Percentiles rank a stretch among this genome's conserved stretches.
Conservation (phyloP, 192 early-diverging fungal species). For the Coemansia sp. region DNA sequence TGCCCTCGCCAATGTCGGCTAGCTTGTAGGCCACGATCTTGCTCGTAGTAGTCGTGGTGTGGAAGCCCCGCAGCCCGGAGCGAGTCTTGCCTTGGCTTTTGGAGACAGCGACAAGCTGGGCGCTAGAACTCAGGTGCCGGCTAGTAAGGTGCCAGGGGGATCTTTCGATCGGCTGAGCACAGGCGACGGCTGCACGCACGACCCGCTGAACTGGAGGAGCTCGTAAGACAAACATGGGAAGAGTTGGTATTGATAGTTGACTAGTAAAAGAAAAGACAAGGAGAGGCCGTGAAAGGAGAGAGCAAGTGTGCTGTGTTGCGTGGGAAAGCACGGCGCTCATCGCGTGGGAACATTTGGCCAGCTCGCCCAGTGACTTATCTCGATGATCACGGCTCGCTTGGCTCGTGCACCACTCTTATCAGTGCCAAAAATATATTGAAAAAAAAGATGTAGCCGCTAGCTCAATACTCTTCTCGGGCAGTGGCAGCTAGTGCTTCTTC, state of each 20-base stretch:
- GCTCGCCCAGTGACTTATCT: not conserved
- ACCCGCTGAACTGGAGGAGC: not conserved
- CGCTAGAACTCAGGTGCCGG: not conserved
- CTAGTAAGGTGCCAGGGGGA: not conserved
- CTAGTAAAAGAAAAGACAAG: not conserved
- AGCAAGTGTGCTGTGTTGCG: not conserved
- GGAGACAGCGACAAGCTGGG: not conserved
- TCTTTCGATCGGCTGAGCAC: not conserved
- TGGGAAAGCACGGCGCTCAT: not conserved
- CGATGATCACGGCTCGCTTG: not conserved
- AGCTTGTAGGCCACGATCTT: slow-evolving; percentile 75
- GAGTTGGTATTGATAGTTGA: not conserved
- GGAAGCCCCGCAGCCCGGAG: slow-evolving; percentile 45
- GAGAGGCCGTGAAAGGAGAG: not conserved
- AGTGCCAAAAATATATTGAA: too few relatives aligned
- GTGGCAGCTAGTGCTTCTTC: slow-evolving; percentile 26
- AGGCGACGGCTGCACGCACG: not conserved
- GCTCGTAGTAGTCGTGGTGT: slow-evolving; percentile 35
- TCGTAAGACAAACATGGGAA: not conserved
- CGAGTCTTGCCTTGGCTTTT: not conserved
- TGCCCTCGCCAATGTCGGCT: slow-evolving; percentile 98
- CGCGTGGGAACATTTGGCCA: not conserved
- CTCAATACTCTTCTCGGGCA: not conserved
- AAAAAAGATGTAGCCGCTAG: not conserved
- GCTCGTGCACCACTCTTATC: not conserved